Percentiles rank a stretch among this genome's conserved stretches.
Evolutionary conservation across 2,329 filamentous ascomycete genomes (phyloP).

Genomic region (Apiospora koreana): DNA sequence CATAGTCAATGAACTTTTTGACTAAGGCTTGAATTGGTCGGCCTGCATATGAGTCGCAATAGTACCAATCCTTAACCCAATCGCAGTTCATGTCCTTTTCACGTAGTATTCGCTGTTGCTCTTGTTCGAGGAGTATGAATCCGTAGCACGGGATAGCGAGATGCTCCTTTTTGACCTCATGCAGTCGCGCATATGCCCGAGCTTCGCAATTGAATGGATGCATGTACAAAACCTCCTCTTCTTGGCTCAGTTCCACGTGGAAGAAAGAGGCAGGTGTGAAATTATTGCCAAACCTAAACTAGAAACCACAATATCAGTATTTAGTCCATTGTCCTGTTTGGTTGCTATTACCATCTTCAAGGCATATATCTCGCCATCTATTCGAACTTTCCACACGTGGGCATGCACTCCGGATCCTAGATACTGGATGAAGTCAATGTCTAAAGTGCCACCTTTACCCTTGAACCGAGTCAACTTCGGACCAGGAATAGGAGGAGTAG

Average conservation of each 20-base stretch:
- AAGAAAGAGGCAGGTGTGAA: neutral
- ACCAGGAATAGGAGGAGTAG: neutral
- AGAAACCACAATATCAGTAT: neutral
- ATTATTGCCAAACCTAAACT: constrained; percentile 8
- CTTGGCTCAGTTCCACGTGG: neutral
- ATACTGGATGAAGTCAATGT: constrained; percentile 11
- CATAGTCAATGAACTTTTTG: constrained; percentile 8
- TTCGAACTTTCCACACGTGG: constrained; percentile 17
- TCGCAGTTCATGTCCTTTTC: neutral
- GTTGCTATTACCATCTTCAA: constrained; percentile 16
- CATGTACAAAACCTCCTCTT: constrained; percentile 7
- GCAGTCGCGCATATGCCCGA: constrained; percentile 11
- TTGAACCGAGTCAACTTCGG: constrained; percentile 13
- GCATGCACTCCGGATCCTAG: constrained; percentile 8
- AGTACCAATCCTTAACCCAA: constrained; percentile 13
- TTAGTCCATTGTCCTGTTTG: neutral
- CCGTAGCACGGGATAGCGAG: constrained; percentile 8
- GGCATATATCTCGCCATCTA: constrained; percentile 5
- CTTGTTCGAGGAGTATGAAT: constrained; percentile 4
- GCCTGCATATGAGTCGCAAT: neutral
- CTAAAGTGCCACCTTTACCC: neutral
- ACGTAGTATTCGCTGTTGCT: neutral
- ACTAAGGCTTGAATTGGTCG: constrained; percentile 7
- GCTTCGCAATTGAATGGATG: constrained; percentile 14
- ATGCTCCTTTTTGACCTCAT: constrained; percentile 10